These are phyloP conservation scores for Hyaloscypha hepaticicola DNA, from an alignment of 495 filamentous ascomycete species.

Conservation along the genomic window DNA sequence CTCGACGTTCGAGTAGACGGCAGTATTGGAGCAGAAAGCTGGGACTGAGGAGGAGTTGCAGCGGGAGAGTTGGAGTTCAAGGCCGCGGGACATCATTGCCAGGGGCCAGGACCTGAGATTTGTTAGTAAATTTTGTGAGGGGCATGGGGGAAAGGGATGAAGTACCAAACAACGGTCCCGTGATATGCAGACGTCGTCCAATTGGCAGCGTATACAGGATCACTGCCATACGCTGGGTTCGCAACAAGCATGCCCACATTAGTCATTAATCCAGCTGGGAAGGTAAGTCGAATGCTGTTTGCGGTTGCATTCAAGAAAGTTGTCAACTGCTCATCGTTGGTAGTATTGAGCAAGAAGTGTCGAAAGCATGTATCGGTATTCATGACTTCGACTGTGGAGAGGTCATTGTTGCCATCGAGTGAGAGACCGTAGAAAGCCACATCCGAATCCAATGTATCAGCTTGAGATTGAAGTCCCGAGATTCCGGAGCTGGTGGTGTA, in stretches of 20 bases:
- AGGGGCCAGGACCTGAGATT: conserved; percentile 50
- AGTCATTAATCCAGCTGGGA: conserved; percentile 59
- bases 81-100: conserved; percentile 61
- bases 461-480: conserved; percentile 39
- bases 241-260: conserved; percentile 56
- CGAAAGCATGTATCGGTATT: conserved; percentile 67
- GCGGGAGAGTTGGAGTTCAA: conserved; percentile 48
- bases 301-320: conserved; percentile 54
- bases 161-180: conserved; percentile 62
- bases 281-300: conserved; percentile 54
- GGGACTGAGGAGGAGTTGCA: conserved; percentile 36
- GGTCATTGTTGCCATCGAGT: conserved; percentile 52
- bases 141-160: neutral
- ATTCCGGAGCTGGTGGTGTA: conserved; percentile 47
- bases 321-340: conserved; percentile 55
- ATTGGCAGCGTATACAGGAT: conserved; percentile 48
- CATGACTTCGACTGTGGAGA: conserved; percentile 55
- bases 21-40: conserved; percentile 49
- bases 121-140: neutral
- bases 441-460: conserved; percentile 41
- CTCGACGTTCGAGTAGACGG: conserved; percentile 48
- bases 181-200: conserved; percentile 60
- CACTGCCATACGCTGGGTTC: conserved; percentile 59
- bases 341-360: conserved; percentile 60
- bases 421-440: conserved; percentile 56